These are phyloP conservation scores for Chrysoporthe puriensis DNA, from an alignment of 2,329 filamentous ascomycete species.

Conservation along the genomic window DNA sequence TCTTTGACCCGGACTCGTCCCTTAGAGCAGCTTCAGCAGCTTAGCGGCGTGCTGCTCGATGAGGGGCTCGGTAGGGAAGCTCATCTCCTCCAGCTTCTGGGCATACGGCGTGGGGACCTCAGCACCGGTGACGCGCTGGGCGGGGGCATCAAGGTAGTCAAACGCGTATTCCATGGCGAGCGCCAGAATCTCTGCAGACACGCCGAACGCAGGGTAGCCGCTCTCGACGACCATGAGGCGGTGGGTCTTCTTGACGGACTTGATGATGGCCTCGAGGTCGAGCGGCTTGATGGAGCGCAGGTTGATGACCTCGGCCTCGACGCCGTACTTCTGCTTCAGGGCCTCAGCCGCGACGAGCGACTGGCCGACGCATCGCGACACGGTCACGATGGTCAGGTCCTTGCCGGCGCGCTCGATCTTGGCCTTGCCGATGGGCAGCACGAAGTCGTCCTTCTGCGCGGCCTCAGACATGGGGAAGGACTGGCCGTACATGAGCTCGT, in stretches of 20 bases:
- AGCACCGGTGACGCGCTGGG: constrained; percentile 91
- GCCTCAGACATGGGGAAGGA: constrained; percentile 97
- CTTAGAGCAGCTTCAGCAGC: constrained; percentile 68
- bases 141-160: constrained; percentile 94
- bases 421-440: constrained; percentile 96
- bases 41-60: constrained; percentile 90
- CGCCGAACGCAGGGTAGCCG: constrained; percentile 93
- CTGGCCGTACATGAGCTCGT: constrained; percentile 91
- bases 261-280: constrained; percentile 91
- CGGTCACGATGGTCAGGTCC: constrained; percentile 92
- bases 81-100: constrained; percentile 89
- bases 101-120: constrained; percentile 98
- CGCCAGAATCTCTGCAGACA: constrained; percentile 89
- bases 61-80: constrained; percentile 86
- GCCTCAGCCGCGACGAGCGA: constrained; percentile 84
- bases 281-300: constrained; percentile 96
- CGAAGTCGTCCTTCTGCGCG: constrained; percentile 94
- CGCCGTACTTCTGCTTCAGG: constrained; percentile 94
- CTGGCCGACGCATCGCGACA: constrained; percentile 95
- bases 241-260: constrained; percentile 98
- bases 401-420: constrained; percentile 97
- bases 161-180: constrained; percentile 97
- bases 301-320: constrained; percentile 97
- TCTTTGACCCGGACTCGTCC: not conserved
- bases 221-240: constrained; percentile 91